Evolutionary conservation across 352 stramenopile genomes (phyloP), one percentile per base, ranked within the genome.

Genomic region (Phytopythium cucurbitacearum): DNA sequence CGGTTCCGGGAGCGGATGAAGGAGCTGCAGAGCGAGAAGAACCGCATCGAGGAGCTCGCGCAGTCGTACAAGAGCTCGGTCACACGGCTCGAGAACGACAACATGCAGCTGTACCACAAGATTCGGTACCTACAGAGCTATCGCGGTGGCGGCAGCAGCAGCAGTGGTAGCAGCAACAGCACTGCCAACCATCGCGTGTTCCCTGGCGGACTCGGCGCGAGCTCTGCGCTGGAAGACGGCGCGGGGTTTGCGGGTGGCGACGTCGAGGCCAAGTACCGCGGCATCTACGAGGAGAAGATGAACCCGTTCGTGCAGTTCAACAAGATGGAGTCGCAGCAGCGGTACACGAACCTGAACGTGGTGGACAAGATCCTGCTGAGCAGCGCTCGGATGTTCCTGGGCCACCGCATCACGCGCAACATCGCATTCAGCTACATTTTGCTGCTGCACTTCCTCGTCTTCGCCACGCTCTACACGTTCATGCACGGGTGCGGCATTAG

Each of bases 271-370:
- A 76, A 80, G n/a, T 96, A 96, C 66, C 77, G 82, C 45, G 68
- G 66, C 44, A 76, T 96, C 73, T 97, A 97, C 71, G 89, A 97
- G 53, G 80, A 91, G 58, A 88, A 91, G 45, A 92, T 96, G 80
- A 96, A 95, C 56, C 89, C 89, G 37, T 97, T 97, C 64, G 82
- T 87, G 48, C 84, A 96, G 56, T 96, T 97, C 61, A 95, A 93
- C 67, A 87, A 91, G 64, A 80, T 90, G 62, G 89, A 97, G 71
- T 82, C 61, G 39, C 83, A 95, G 59, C 83, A 92, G 62, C 90
- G 90, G 44, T 93, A 91, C 55, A 82, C 87, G 57, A 93, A 97
- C 57, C 76, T 97, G 47, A 96, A 91, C 52, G 72, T 89, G 5
- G 80, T 95, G 51, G 89, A 97, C 64, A 96, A 95, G 56, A 95